phyloP scores from a whole-genome alignment of 352 stramenopile genomes.

The Phytophthora syringae region DNA sequence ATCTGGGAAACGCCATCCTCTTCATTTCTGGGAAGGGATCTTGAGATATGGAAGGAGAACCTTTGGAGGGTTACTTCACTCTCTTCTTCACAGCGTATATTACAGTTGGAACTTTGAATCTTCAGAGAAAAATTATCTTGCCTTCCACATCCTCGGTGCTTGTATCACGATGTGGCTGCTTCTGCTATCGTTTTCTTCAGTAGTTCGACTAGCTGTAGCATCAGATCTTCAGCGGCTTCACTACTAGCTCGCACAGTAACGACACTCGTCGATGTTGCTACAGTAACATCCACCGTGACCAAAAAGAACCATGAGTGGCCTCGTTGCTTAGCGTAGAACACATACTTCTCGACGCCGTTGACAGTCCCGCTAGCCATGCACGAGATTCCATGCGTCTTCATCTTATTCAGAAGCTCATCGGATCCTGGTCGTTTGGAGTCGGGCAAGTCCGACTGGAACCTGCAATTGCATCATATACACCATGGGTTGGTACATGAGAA shows the following conservation, averaged over 20 bases:
- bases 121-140: constrained; percentile 17
- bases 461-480: constrained; percentile 6
- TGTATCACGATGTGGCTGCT: constrained; percentile 12
- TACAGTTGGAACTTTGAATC: constrained; percentile 40
- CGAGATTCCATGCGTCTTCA: constrained; percentile 52
- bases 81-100: constrained; percentile 32
- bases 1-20: too few species aligned
- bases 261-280: constrained; percentile 40
- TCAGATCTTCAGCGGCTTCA: constrained; percentile 49
- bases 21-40: too few species aligned
- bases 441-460: constrained; percentile 39
- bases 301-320: constrained; percentile 60
- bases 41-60: too few species aligned
- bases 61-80: too few species aligned
- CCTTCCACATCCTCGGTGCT: background rate
- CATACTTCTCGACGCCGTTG: constrained; percentile 72
- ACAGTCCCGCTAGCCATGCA: constrained; percentile 83
- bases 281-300: constrained; percentile 52
- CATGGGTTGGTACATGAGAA: background rate
- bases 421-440: constrained; percentile 30
- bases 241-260: constrained; percentile 58
- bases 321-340: constrained; percentile 77
- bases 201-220: constrained; percentile 55
- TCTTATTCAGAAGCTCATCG: constrained; percentile 40
- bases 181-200: constrained; percentile 29